phyloP scores from a whole-genome alignment of 371 early-diverging fungal genomes.

The Batrachochytrium dendrobatidis region DNA sequence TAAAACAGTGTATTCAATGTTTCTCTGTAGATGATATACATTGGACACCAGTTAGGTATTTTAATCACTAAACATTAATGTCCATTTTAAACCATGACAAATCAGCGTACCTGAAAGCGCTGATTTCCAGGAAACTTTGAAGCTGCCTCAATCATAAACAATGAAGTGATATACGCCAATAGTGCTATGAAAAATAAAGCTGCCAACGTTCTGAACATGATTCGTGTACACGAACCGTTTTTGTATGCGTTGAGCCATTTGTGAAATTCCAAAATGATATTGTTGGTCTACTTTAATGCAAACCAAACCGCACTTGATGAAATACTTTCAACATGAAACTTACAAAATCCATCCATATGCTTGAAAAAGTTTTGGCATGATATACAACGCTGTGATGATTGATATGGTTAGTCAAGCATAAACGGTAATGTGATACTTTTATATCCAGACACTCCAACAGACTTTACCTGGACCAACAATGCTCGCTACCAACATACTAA shows the following conservation, averaged over 20 bases:
- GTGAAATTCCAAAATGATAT: no score
- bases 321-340: background rate
- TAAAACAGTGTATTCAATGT: conserved; percentile 41
- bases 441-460: background rate
- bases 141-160: conserved; percentile 36
- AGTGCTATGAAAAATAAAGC: conserved; percentile 26
- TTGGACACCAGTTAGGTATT: background rate
- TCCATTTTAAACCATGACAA: background rate
- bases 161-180: conserved; percentile 28
- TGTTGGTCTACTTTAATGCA: conserved; percentile 19
- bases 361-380: background rate
- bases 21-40: conserved; percentile 18
- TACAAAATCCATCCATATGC: background rate
- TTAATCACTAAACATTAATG: background rate
- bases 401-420: background rate
- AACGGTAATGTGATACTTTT: background rate
- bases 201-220: no score
- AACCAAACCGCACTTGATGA: background rate
- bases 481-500: conserved; percentile 31
- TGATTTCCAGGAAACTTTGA: conserved; percentile 43
- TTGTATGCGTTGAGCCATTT: no score
- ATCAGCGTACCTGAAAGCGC: conserved; percentile 29
- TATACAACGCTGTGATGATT: background rate
- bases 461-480: conserved; percentile 36
- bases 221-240: no score